Conservation (phyloP, 805 yeast species). For the Candida wancherniae region DNA sequence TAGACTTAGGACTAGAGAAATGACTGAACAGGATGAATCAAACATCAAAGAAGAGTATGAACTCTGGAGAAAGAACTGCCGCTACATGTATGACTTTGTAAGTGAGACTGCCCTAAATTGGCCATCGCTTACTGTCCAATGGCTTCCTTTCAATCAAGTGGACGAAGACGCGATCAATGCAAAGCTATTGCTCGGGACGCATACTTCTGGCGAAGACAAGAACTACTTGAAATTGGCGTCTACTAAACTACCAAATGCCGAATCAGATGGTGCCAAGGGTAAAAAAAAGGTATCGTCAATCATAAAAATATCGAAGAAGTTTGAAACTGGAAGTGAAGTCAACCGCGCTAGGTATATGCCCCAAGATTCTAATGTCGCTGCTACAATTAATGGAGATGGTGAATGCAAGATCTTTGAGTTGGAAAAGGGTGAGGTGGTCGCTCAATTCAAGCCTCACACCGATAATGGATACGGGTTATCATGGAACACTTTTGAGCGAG, state of each 20-base stretch:
- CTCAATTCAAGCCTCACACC: constrained; percentile 46
- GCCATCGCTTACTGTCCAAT: constrained; percentile 78
- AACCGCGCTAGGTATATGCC: constrained; percentile 73
- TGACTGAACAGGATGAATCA: constrained; percentile 10
- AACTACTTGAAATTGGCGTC: constrained; percentile 64
- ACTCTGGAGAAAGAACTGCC: constrained; percentile 76
- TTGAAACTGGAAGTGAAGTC: constrained; percentile 58
- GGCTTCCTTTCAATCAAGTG: constrained; percentile 50
- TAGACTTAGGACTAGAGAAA: constrained; percentile 2
- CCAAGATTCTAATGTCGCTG: constrained; percentile 48
- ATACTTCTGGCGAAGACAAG: constrained; percentile 64
- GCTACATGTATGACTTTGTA: constrained; percentile 77
- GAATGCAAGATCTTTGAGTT: constrained; percentile 50
- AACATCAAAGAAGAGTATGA: constrained; percentile 63
- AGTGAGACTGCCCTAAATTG: constrained; percentile 75
- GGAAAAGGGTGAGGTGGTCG: constrained; percentile 23
- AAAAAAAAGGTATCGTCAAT: constrained; percentile 43
- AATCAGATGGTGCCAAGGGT: not conserved
- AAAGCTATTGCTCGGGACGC: constrained; percentile 62
- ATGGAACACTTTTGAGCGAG: constrained; percentile 51
- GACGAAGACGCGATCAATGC: constrained; percentile 34
- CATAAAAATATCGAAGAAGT: constrained; percentile 57
- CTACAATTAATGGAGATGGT: constrained; percentile 68
- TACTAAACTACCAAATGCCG: constrained; percentile 48
- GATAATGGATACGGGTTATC: constrained; percentile 73